Conservation (phyloP, 2,329 filamentous ascomycete genomes). For the Daldinia eschscholtzii region DNA sequence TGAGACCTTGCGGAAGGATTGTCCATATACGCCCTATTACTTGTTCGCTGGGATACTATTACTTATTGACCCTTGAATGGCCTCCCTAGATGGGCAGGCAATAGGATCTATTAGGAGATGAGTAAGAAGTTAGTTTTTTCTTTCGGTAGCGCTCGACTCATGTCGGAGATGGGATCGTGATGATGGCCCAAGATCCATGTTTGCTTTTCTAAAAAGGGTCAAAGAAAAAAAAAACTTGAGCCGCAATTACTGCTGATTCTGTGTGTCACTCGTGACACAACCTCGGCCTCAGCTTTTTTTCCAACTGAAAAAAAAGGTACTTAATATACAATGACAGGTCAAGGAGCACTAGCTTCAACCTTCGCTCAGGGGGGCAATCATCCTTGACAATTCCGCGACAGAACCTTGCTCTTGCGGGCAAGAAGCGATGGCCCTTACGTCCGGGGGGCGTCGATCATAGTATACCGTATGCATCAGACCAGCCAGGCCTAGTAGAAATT, state of each 20-base stretch:
- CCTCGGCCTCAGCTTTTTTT: slow-evolving; percentile 9
- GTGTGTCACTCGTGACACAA: not conserved
- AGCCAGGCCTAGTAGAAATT: slow-evolving; percentile 29
- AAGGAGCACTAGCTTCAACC: slow-evolving; percentile 22
- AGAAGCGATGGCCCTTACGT: slow-evolving; percentile 41
- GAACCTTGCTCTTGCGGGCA: slow-evolving; percentile 36
- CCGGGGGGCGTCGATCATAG: slow-evolving; percentile 40
- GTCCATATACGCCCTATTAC: slow-evolving; percentile 14
- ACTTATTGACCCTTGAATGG: slow-evolving; percentile 11
- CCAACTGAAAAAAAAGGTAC: not conserved
- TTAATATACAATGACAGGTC: slow-evolving; percentile 12
- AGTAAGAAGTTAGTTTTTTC: slow-evolving; percentile 18
- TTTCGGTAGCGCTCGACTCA: not conserved
- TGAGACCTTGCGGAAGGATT: slow-evolving; percentile 23
- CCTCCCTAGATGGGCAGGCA: slow-evolving; percentile 2
- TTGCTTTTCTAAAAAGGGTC: slow-evolving; percentile 27
- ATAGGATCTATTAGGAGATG: slow-evolving; percentile 14
- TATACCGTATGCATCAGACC: slow-evolving; percentile 29
- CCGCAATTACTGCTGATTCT: slow-evolving; percentile 32
- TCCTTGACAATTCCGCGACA: slow-evolving; percentile 29
- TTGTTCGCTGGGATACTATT: slow-evolving; percentile 9
- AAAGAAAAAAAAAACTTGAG: slow-evolving; percentile 31
- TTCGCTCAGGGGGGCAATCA: slow-evolving; percentile 19
- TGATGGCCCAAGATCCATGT: slow-evolving; percentile 26
- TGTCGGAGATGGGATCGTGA: slow-evolving; percentile 1